Base-by-base conservation (phyloP, 2,329 filamentous ascomycete genomes). In the Pyrenophora teres region DNA sequence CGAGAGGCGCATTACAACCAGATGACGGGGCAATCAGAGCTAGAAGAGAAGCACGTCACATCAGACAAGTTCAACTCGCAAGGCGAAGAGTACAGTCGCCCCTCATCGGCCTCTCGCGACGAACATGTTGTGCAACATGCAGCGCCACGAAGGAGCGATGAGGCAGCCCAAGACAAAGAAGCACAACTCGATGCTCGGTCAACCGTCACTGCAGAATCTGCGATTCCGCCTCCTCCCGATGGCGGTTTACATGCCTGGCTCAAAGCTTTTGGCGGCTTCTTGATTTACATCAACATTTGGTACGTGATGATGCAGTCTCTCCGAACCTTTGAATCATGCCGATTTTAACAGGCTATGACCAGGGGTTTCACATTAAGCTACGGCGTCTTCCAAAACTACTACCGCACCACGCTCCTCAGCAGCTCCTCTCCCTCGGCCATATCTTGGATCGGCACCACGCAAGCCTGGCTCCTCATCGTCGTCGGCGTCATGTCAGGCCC, bases 401-500 rank as follows among this genome's bases (percentile, higher is more conserved):
- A 80, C 59, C 63, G 72, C 27, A 61, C 59, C 1, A 67, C 74
- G 19, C 71, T 77, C 9, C 71, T 81, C 6, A 47, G 48, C 0
- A 48, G 65, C 2, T 66, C 74, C 9, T 65, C 69, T 1, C 54
- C 74, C 0, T 73, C 70, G 0, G 69, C 69, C 0, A 75, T 80
- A 32, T 68, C 76, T 3, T 80, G 78, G 78, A 80, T 80, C 30
- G 75, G 75, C 2, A 76, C 77, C 0, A 59, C 77, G 0, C 70
- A 79, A 57, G 66, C 69, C 4, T 79, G 76, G 63, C 70, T 79
- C 19, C 74, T 86, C 66, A 81, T 82, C 57, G 72, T 72, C 35
- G 48, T 87, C 0, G 88, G 82, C 46, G 75, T 78, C 6, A 57
- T 74, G 9, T 76, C 77, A 1, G 76, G 75, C 10, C 77, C 77